Conservation (phyloP, 2,329 filamentous ascomycete genomes). For the Lasiodiplodia sp. region DNA sequence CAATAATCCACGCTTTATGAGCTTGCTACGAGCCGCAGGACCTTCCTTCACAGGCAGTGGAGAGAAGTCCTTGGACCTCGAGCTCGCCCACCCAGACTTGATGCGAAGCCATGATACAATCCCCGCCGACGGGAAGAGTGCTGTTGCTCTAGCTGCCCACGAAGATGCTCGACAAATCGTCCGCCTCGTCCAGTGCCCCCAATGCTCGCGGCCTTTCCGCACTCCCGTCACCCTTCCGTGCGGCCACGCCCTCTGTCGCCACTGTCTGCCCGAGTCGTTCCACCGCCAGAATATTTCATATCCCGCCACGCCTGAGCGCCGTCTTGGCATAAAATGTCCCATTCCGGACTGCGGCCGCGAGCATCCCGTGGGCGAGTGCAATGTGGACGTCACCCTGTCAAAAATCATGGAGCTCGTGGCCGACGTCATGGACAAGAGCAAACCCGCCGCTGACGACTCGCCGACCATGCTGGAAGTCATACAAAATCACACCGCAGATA, state of each 20-base stretch:
- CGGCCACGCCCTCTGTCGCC: conserved; percentile 77
- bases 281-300: conserved; percentile 77
- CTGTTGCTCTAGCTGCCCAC: conserved; percentile 54
- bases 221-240: conserved; percentile 81
- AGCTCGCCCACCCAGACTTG: conserved; percentile 44
- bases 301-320: conserved; percentile 71
- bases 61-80: conserved; percentile 43
- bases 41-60: conserved; percentile 43
- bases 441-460: conserved; percentile 41
- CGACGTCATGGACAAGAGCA: conserved; percentile 57
- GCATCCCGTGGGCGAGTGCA: conserved; percentile 80
- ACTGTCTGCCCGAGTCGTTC: conserved; percentile 74
- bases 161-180: conserved; percentile 70
- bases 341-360: conserved; percentile 71
- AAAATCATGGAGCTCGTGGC: conserved; percentile 70
- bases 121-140: conserved; percentile 43
- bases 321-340: conserved; percentile 77
- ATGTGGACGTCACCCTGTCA: conserved; percentile 75
- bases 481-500: conserved; percentile 42
- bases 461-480: conserved; percentile 50
- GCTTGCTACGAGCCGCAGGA: conserved; percentile 43
- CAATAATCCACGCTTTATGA: conserved; percentile 42
- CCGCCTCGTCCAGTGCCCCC: conserved; percentile 77
- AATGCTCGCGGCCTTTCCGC: conserved; percentile 73
- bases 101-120: conserved; percentile 51